Percentiles rank a stretch among this genome's conserved stretches.
Evolutionary conservation across 2,329 filamentous ascomycete species (phyloP).

Genomic region (Apiospora marii): DNA sequence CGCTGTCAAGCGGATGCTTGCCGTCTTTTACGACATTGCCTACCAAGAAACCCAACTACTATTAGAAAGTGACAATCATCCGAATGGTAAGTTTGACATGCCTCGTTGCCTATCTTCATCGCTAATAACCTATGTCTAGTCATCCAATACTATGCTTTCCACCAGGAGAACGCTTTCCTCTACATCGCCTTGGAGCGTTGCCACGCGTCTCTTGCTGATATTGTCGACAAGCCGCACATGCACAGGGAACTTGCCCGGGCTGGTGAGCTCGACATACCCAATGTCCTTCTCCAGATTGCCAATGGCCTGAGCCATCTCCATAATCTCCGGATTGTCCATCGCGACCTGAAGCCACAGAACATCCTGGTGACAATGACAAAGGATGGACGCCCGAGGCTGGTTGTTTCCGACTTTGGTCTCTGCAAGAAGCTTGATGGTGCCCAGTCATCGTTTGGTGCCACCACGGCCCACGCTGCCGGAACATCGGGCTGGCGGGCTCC

Average conservation of each 20-base stretch:
- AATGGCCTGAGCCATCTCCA: constrained; percentile 90
- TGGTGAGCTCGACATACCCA: constrained; percentile 78
- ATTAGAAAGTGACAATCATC: constrained; percentile 92
- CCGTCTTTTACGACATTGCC: constrained; percentile 94
- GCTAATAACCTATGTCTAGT: constrained; percentile 57
- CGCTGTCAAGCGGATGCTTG: constrained; percentile 95
- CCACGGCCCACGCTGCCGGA: constrained; percentile 90
- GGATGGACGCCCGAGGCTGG: constrained; percentile 76
- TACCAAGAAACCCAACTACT: constrained; percentile 91
- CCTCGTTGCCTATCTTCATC: not conserved
- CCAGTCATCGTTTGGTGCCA: constrained; percentile 93
- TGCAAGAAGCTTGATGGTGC: constrained; percentile 97
- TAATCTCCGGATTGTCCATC: constrained; percentile 91
- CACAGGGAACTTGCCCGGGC: constrained; percentile 75
- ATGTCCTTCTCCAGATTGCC: constrained; percentile 87
- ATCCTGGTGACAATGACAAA: constrained; percentile 84
- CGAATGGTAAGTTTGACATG: constrained; percentile 66
- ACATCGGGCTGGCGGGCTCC: constrained; percentile 97
- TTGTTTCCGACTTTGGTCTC: constrained; percentile 97
- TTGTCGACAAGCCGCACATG: constrained; percentile 77
- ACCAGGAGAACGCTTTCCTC: constrained; percentile 86
- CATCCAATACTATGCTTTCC: constrained; percentile 94
- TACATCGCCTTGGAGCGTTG: constrained; percentile 97
- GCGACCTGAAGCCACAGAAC: constrained; percentile 97
- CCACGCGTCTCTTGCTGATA: constrained; percentile 89